Base-by-base conservation (phyloP, 164 flowering plant species). In the Stephania yunnanensis region DNA sequence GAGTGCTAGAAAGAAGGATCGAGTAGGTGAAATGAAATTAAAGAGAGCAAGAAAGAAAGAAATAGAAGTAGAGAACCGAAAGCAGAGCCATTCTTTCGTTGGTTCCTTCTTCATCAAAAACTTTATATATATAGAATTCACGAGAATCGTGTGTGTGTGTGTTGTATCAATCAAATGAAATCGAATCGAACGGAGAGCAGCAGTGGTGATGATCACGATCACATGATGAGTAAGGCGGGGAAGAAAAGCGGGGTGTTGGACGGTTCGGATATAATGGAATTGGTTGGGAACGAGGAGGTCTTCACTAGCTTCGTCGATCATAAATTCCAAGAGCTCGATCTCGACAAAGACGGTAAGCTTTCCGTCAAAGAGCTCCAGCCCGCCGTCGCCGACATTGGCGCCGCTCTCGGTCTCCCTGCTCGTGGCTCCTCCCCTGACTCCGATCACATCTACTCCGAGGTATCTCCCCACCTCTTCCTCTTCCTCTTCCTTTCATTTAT, bases 371-470 rank as follows among this genome's bases (percentile, higher is more conserved):
- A 92, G 78, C 86, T 95, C 1, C 82, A 89, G 58, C 97, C 97
- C 68, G 97, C 94, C 46, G 94, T 94, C 10, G 91, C 91, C 20
- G 94, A 92, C 74, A 86, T 89, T 65, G 95, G 97, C 29, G 91
- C 89, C 73, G 98, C 95, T 68, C 89, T 91, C 58, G 95, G 98
- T 48, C 82, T 91, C 74, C 97, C 98, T 68, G 81, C 92, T 74
- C 88, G 87, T 70, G 95, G 93, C 29, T n/a, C 91, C 48, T 87
- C 95, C 17, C 75, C 94, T 75, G 87, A 91, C 64, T 86, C 97
- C 25, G 97, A 91, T 75, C 89, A 87, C 30, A 90, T 94, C 81
- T 94, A 90, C 74, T 75, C 87, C 69, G 92, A 91, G 94, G 98
- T 91, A 45, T 2, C 25, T 22, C 0, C 1, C 7, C 6, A 68